Evolutionary conservation across 345 rosid genomes (phyloP).

Genomic region (Eutrema yunnanense): DNA sequence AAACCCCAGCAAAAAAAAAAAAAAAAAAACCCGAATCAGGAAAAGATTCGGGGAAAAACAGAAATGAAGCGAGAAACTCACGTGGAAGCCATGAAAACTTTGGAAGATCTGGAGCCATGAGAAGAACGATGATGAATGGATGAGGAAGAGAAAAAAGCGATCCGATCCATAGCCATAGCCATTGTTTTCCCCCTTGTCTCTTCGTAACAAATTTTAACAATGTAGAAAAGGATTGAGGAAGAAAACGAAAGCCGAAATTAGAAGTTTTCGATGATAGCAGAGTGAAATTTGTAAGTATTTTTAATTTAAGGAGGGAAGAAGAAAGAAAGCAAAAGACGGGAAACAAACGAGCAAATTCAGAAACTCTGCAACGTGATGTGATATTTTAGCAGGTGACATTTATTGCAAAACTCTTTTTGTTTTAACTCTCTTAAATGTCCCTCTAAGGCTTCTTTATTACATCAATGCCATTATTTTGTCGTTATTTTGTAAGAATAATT

Average conservation of each 20-base stretch:
- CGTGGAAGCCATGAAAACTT: conserved; percentile 31
- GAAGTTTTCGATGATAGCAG: conserved; percentile 25
- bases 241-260: background rate
- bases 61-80: conserved; percentile 10
- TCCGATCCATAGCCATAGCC: conserved; percentile 24
- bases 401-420: background rate
- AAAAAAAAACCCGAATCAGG: background rate
- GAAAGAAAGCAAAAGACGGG: background rate
- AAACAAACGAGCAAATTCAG: conserved; percentile 14
- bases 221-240: background rate
- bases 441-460: background rate
- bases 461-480: background rate
- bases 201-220: background rate
- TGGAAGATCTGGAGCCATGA: background rate
- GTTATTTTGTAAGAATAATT: background rate
- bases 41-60: background rate
- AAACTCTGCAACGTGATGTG: background rate
- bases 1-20: background rate
- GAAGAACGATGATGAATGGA: conserved; percentile 2
- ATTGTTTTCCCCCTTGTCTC: too few relatives aligned
- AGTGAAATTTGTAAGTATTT: too few relatives aligned
- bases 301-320: background rate
- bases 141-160: conserved; percentile 14
- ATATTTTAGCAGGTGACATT: background rate
- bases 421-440: background rate